Evolutionary conservation across 192 early-diverging fungal species (phyloP), one percentile per base, ranked within the genome.

Genomic region (Podila horticola): DNA sequence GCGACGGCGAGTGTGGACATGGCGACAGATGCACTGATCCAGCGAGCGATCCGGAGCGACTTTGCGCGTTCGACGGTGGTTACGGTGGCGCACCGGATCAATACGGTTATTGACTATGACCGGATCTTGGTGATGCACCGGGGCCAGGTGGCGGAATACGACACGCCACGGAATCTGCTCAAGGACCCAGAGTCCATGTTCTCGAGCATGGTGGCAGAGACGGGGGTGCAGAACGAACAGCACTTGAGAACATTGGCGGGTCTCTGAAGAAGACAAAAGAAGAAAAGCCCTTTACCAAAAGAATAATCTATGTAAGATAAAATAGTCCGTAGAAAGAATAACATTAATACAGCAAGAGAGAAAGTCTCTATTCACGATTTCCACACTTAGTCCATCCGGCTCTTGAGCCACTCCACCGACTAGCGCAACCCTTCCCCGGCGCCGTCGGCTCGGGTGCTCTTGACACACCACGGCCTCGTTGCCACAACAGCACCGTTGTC

Each of bases 1-100:
- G 95, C 95, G 9, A 97, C 96, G 12, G 93, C 93, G 22, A 91
- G 90, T 33, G 92, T 95, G 4, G 94, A 95, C 77, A 87, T 91
- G 76, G 93, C 91, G 61, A 96, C 94, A 4, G 95, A 97, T 73
- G 88, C 88, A 9, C 72, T 90, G 52, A 91, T 96, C 63, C 94
- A 96, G 75, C 83, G 85, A 72, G 88, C 89, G 0, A 86, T 95
- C 58, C 91, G 91, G 17, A 84, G 87, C 51, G 86, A 83, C 36
- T 92, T 94, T 75, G 84, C 83, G 26, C 82, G 88, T 8, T 86
- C 87, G 7, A 93, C 91, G 12, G 86, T 94, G 19, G 73, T 94
- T 17, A 91, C 90, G 5, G 92, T 94, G 64, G 93, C 93, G 12
- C 93, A 94, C 74, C 87, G 93, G 36, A 86, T 94, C 64, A 91